Evolutionary conservation across 441 rosid species (phyloP).

Genomic region (Syzygium malaccense): DNA sequence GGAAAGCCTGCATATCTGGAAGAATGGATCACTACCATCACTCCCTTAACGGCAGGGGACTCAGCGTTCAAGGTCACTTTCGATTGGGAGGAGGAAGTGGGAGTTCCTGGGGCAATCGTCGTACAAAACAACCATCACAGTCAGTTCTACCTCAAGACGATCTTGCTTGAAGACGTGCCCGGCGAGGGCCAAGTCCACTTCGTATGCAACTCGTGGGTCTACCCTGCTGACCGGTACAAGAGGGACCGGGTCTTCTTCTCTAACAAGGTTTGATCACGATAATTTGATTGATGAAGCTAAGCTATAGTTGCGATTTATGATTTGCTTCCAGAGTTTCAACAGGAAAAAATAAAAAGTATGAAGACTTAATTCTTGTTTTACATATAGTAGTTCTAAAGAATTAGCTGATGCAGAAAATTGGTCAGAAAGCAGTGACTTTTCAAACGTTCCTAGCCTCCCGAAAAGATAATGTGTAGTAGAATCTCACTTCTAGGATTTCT

Average conservation of each 20-base stretch:
- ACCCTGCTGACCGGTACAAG: conserved; percentile 42
- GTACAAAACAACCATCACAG: conserved; percentile 49
- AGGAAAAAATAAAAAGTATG: background rate
- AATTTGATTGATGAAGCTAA: background rate
- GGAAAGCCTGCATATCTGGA: conserved; percentile 62
- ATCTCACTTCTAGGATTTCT: background rate
- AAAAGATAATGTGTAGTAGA: background rate
- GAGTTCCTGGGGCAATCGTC: conserved; percentile 61
- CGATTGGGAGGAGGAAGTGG: conserved; percentile 49
- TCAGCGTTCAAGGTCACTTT: conserved; percentile 51
- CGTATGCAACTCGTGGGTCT: conserved; percentile 79
- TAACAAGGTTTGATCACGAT: conserved; percentile 41
- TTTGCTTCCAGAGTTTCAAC: background rate
- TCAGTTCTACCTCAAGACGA: conserved; percentile 60
- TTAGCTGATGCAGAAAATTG: background rate
- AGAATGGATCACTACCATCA: conserved; percentile 42
- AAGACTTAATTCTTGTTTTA: background rate
- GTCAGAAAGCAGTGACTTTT: background rate
- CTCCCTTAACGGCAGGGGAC: conserved; percentile 50
- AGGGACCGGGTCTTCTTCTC: conserved; percentile 67
- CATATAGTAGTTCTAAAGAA: background rate
- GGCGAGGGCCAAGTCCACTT: conserved; percentile 61
- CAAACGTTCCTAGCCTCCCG: background rate
- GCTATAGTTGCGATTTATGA: background rate
- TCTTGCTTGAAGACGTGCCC: conserved; percentile 70